Base-by-base conservation (phyloP, 1,139 yeast species). In the Protomyces arabidopsidicola region DNA sequence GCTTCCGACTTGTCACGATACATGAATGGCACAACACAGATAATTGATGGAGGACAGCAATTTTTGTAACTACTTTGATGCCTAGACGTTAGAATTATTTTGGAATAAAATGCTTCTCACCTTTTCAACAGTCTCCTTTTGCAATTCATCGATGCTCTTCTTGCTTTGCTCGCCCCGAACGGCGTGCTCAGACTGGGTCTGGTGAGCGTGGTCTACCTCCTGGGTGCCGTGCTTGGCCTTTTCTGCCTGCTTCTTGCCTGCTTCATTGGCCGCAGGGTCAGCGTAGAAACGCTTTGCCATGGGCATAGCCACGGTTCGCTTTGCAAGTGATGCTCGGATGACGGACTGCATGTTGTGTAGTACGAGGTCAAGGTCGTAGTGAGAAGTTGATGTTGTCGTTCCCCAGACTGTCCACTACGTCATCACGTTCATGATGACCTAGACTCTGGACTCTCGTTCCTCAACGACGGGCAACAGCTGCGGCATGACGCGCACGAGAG, bases 1-100 rank as follows among this genome's bases (percentile, higher is more conserved):
- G 88, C 88, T 16, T 75, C 79, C 56, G 82, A 83, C 68, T 88
- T 89, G 34, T 78, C 85, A 39, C 78, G 86, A 38, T 85, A 79
- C 76, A 82, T 86, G 70, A 85, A 89, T 18, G 90, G 90, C 45
- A 76, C 84, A 45, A 87, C 85, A 69, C 76, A 85, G 65, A 75
- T 84, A 67, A 86, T 85, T 66, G 90, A 85, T 70, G 90, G 90
- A 67, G 90, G 96, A 48, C 63, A 60, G 27, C 58, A 54, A 24
- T 60, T 60, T 18, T 55, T 53, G 54, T 60, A 53, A 12, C 5
- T 14, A 4, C 24, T 18, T 42, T 16, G 4, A 4, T 16, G 48
- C 48, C 24, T 16, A 42, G 48, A 42, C 27, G 12, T 18, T 42
- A 16, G 24, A 18, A 2, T 16, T n/a, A n/a, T 4, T n/a, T 10